A percentile compares a stretch with the other conserved stretches of the same genome.
Evolutionary conservation across 2,329 filamentous ascomycete genomes (phyloP).

Genomic region (Neocucurbitaria cava): DNA sequence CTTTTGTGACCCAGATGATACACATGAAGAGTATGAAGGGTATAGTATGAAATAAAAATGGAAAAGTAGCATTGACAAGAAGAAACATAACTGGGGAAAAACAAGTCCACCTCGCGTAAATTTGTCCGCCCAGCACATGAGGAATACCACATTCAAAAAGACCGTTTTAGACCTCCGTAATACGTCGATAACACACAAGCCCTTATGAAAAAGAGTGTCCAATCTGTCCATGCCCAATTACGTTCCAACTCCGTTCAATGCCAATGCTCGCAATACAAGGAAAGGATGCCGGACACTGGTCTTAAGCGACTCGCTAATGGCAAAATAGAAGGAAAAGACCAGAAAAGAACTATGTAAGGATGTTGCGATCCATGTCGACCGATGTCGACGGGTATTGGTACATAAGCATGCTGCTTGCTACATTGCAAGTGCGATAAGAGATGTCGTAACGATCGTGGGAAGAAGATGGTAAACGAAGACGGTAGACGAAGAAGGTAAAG

Average conservation of each 20-base stretch:
- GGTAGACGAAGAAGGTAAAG: constrained; percentile 18
- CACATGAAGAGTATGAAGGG: not conserved
- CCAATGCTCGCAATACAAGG: constrained; percentile 1
- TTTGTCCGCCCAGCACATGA: not conserved
- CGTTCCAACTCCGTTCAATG: constrained; percentile 17
- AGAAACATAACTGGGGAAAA: constrained; percentile 23
- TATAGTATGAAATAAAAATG: not conserved
- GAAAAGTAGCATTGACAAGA: constrained; percentile 22
- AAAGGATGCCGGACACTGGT: constrained; percentile 7
- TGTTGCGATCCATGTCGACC: constrained; percentile 6
- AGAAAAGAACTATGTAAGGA: constrained; percentile 4
- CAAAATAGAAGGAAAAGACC: constrained; percentile 3
- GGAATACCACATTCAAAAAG: constrained; percentile 5
- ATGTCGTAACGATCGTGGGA: constrained; percentile 26
- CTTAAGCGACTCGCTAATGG: constrained; percentile 1
- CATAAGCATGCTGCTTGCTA: constrained; percentile 6
- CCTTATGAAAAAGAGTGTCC: constrained; percentile 25
- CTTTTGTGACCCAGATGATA: not conserved
- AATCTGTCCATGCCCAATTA: constrained; percentile 21
- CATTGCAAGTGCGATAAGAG: not conserved
- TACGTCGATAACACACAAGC: not conserved
- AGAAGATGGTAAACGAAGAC: constrained; percentile 16
- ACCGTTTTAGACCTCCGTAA: constrained; percentile 2
- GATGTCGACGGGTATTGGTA: constrained; percentile 13
- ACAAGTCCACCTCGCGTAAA: not conserved